Evolutionary conservation across 495 filamentous ascomycete species (phyloP), one percentile per base, ranked within the genome.

Genomic region (Wilcoxina mikolae): DNA sequence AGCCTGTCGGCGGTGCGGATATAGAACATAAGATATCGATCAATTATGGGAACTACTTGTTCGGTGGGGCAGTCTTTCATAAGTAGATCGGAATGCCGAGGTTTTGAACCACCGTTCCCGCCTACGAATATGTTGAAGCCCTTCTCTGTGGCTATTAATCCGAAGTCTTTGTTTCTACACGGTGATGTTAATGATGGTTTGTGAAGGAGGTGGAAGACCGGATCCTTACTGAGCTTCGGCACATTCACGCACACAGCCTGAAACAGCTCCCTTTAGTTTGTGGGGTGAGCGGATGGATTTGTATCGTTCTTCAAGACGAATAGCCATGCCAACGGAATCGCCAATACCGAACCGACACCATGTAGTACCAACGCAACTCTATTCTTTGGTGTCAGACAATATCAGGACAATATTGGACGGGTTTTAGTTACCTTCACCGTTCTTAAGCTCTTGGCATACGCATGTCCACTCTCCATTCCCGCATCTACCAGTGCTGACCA

Each of bases 301-400:
- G 70, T 96, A 96, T 44, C 90, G 79, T 69, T 95, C 84, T 66
- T 96, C 90, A 0, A 96, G 71, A 1, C 88, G 76, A 22, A 95
- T 82, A 0, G 89, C 90, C 84, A 96, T 89, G 23, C 90, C 90
- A n/a, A 96, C 90, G 70, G 84, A 91, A 70, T 96, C 90, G 35
- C 87, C 87, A 54, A 95, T 81, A 56, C 90, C 90, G 59, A 85
- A 96, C 4, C 90, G 75, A 61, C 90, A 96, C 90, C 90, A 96
- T 1, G 86, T 93, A 1, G 84, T 91, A 25, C 90, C 90, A 2
- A 96, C 90, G 61, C 90, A 96, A 60, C 83, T 85, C 77, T 74
- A 33, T 7, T 7, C 18, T 39, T 35, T 17, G 31, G 7, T 35
- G 15, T n/a, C n/a, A n/a, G n/a, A n/a, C n/a, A n/a, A n/a, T n/a